These are phyloP conservation scores for Juglanconis juglandina DNA, from an alignment of 2,329 filamentous ascomycete genomes.

Conservation along the genomic window DNA sequence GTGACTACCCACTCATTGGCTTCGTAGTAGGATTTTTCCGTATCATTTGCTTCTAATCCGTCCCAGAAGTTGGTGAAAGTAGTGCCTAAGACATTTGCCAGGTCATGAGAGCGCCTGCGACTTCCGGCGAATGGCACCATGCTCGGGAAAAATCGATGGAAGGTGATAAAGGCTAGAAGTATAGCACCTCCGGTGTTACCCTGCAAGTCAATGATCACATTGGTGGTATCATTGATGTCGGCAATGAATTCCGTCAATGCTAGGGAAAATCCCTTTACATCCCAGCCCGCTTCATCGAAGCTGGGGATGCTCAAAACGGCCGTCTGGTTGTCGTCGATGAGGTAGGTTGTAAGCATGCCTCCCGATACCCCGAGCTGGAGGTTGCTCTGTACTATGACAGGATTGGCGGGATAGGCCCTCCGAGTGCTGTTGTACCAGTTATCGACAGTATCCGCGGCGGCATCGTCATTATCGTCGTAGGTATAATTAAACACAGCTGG, in stretches of 20 bases:
- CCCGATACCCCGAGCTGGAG: constrained; percentile 16
- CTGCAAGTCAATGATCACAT: constrained; percentile 2
- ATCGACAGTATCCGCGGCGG: background rate
- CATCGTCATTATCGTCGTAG: constrained; percentile 10
- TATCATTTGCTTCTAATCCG: background rate
- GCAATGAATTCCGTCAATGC: background rate
- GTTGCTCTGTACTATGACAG: constrained; percentile 17
- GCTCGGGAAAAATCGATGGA: background rate
- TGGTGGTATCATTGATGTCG: background rate
- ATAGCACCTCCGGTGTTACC: constrained; percentile 1
- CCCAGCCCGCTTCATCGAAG: constrained; percentile 29
- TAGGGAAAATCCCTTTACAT: background rate
- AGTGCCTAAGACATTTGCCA: background rate
- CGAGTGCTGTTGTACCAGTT: no score
- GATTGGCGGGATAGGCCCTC: no score
- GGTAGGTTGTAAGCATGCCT: no score
- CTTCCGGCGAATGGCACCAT: background rate
- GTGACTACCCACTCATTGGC: constrained; percentile 2
- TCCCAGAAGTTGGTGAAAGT: background rate
- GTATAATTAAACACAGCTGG: no score
- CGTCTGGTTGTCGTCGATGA: no score
- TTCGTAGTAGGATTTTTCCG: background rate
- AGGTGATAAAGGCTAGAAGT: background rate
- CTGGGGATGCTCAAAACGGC: constrained; percentile 38
- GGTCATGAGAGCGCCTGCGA: background rate